Conservation (phyloP, 2,329 filamentous ascomycete species). For the Epichloe coenophiala region DNA sequence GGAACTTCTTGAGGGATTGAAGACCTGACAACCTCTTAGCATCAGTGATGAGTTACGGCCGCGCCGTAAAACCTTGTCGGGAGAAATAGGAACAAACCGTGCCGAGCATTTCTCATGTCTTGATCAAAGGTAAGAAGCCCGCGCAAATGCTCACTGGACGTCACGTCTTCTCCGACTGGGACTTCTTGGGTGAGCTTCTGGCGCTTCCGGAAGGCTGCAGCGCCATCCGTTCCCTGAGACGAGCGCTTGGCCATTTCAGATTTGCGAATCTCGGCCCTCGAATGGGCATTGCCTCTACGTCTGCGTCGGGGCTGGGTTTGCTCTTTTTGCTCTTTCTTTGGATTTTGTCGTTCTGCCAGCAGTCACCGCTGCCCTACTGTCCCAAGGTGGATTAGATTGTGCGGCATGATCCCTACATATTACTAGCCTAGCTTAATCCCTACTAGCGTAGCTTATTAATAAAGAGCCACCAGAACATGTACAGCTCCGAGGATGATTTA, state of each 20-base stretch:
- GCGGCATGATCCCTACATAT: too few species aligned
- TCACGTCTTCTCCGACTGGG: constrained; percentile 47
- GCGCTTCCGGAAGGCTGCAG: constrained; percentile 34
- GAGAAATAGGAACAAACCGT: constrained; percentile 31
- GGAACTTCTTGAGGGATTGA: constrained; percentile 55
- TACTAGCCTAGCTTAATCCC: too few species aligned
- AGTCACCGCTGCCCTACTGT: constrained; percentile 17
- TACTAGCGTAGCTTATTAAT: too few species aligned
- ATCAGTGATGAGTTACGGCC: not conserved
- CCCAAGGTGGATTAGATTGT: constrained; percentile 8
- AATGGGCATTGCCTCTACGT: not conserved
- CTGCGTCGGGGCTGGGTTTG: constrained; percentile 4
- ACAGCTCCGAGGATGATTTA: too few species aligned
- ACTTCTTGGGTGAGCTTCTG: constrained; percentile 42
- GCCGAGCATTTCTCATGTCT: constrained; percentile 51
- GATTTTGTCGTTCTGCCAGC: constrained; percentile 24
- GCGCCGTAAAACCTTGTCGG: not conserved
- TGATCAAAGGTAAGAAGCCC: constrained; percentile 59
- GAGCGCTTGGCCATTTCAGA: constrained; percentile 31
- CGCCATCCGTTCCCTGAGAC: constrained; percentile 25
- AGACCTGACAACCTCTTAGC: constrained; percentile 33
- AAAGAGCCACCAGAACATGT: too few species aligned
- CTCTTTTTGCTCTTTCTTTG: constrained; percentile 8
- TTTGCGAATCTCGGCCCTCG: not conserved
- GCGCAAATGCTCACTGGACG: constrained; percentile 52